phyloP scores from a whole-genome alignment of 164 flowering plant species.

The Cinnamomum chago region DNA sequence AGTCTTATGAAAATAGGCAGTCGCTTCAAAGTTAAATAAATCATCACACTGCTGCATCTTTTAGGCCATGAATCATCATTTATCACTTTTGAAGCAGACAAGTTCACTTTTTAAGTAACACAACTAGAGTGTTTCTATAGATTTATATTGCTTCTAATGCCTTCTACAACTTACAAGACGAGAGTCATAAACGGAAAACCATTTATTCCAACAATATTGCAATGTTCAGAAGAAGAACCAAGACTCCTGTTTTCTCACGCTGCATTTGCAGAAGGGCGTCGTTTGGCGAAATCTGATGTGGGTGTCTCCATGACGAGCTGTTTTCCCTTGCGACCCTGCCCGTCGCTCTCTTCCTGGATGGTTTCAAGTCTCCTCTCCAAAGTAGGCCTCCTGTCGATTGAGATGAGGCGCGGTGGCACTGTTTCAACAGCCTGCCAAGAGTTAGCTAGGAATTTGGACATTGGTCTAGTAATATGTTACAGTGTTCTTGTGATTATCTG shows the following conservation, averaged over 20 bases:
- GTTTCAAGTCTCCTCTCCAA: conserved; percentile 19
- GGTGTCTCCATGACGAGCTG: not conserved
- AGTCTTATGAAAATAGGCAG: too few relatives aligned
- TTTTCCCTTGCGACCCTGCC: not conserved
- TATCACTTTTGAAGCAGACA: not conserved
- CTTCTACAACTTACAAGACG: not conserved
- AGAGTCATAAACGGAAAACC: not conserved
- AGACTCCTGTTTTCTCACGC: not conserved
- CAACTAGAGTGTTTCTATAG: not conserved
- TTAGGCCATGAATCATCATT: too few relatives aligned
- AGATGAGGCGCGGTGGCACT: conserved; percentile 18
- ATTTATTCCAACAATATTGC: not conserved
- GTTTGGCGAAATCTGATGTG: not conserved
- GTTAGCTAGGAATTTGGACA: conserved; percentile 2
- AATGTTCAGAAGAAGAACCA: too few relatives aligned
- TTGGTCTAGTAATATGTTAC: not conserved
- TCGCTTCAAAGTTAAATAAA: too few relatives aligned
- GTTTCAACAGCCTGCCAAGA: conserved; percentile 13
- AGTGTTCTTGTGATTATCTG: not conserved
- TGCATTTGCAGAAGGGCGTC: not conserved
- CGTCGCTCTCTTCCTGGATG: conserved; percentile 17
- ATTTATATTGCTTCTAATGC: not conserved
- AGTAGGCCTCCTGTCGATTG: conserved; percentile 13
- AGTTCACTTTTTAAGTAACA: too few relatives aligned
- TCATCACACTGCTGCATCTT: too few relatives aligned